Conservation (phyloP, 371 early-diverging fungal species). For the Coemansia sp. region DNA sequence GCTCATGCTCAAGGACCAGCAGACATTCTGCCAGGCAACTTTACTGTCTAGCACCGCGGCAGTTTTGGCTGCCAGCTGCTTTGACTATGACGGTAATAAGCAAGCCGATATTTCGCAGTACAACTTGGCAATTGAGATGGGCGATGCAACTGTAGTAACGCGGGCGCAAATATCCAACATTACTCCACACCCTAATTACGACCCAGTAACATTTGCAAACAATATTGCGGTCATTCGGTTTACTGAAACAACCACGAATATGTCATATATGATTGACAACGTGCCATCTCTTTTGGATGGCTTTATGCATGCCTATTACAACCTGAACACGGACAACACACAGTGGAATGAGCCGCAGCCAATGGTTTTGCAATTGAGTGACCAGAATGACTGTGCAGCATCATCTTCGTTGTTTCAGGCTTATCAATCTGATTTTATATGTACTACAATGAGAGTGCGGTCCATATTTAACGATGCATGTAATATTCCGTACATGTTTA, state of each 20-base stretch:
- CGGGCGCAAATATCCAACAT: not conserved
- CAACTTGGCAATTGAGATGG: not conserved
- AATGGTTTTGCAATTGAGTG: not conserved
- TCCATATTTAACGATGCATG: not conserved
- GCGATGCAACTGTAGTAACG: not conserved
- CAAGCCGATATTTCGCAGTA: not conserved
- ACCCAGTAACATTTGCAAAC: conserved; percentile 12
- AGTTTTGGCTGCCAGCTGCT: conserved; percentile 12
- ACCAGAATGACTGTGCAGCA: not conserved
- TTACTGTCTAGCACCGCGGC: not conserved
- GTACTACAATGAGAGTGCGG: not conserved
- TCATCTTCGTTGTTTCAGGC: conserved; percentile 5
- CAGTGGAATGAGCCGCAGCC: conserved; percentile 7
- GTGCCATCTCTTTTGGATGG: not conserved
- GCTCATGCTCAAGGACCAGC: conserved; percentile 1
- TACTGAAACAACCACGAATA: not conserved
- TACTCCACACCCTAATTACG: conserved; percentile 2
- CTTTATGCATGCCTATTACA: not conserved
- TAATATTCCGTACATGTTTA: conserved; percentile 6
- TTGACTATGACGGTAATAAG: not conserved
- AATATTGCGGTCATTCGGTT: conserved; percentile 10
- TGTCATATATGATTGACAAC: not conserved
- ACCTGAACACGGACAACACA: not conserved
- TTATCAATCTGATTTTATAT: not conserved
- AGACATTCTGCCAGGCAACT: conserved; percentile 10